phyloP scores from a whole-genome alignment of 768 basidiomycete species.

The Wakefieldia striispora region DNA sequence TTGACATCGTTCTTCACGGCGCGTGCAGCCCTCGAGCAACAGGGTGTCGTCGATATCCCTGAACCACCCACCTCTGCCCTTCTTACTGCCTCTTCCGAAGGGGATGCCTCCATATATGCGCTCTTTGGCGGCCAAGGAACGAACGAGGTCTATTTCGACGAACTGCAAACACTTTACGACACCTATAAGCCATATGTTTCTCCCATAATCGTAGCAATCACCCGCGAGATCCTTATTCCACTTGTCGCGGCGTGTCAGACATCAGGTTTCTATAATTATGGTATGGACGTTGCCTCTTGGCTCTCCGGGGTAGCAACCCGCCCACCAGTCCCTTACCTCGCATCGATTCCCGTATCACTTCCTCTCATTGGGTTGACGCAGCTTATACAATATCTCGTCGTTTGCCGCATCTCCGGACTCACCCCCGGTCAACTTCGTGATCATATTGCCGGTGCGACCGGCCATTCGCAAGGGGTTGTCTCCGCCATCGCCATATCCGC shows the following conservation, averaged over 20 bases:
- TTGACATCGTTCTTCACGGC: constrained; percentile 79
- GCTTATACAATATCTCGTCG: constrained; percentile 86
- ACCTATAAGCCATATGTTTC: constrained; percentile 86
- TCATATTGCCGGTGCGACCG: constrained; percentile 82
- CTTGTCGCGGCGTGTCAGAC: constrained; percentile 58
- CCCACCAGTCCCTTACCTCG: constrained; percentile 82
- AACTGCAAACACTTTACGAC: constrained; percentile 88
- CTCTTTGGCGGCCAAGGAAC: constrained; percentile 98
- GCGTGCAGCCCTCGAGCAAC: constrained; percentile 63
- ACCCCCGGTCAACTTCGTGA: constrained; percentile 78
- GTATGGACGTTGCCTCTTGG: constrained; percentile 84
- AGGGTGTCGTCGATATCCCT: constrained; percentile 54
- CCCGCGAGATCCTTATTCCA: constrained; percentile 65
- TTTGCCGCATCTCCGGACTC: constrained; percentile 70
- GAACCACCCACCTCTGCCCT: constrained; percentile 64
- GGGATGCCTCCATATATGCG: constrained; percentile 78
- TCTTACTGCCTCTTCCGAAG: constrained; percentile 56
- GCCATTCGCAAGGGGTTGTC: constrained; percentile 96
- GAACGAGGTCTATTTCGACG: constrained; percentile 98
- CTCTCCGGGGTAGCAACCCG: constrained; percentile 66
- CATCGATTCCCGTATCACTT: constrained; percentile 90
- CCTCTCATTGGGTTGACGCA: constrained; percentile 97
- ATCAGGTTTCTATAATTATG: constrained; percentile 70
- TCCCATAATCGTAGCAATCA: constrained; percentile 63
- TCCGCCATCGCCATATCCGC: constrained; percentile 89